Percentiles rank a stretch among this genome's conserved stretches.
These are phyloP conservation scores for Blumeriella jaapii DNA, from an alignment of 2,329 filamentous ascomycete genomes.

Conservation along the genomic window DNA sequence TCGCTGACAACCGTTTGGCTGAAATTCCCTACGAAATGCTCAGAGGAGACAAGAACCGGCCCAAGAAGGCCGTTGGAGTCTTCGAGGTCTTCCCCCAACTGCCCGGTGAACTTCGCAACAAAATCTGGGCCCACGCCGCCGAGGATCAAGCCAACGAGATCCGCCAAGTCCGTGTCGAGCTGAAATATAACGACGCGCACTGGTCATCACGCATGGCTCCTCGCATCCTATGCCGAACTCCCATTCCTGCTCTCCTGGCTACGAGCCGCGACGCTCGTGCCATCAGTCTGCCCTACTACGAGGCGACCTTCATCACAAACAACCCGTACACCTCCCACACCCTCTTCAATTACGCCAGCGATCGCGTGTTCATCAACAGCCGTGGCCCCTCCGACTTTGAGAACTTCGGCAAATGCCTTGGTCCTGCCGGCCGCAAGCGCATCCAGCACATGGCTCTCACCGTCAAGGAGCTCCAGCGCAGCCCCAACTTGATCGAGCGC, in stretches of 20 bases:
- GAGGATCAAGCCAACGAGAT: not conserved
- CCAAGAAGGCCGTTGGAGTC: not conserved
- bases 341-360: constrained; percentile 10
- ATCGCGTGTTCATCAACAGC: constrained; percentile 11
- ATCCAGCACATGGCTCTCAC: constrained; percentile 6
- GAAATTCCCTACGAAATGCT: not conserved
- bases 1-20: not conserved
- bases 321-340: not conserved
- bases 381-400: constrained; percentile 1
- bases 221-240: not conserved
- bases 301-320: not conserved
- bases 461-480: constrained; percentile 4
- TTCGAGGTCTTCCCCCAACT: constrained; percentile 6
- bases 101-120: constrained; percentile 10
- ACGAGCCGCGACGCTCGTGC: constrained; percentile 3
- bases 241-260: constrained; percentile 1
- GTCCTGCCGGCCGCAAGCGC: not conserved
- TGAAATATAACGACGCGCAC: too few species aligned
- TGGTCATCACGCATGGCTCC: too few species aligned
- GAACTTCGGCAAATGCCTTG: not conserved
- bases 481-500: not conserved
- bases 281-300: not conserved
- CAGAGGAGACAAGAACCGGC: not conserved
- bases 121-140: constrained; percentile 9
- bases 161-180: constrained; percentile 1